Percentiles rank a stretch among this genome's conserved stretches.
phyloP scores from a whole-genome alignment of 1,139 yeast species.

The Taphrina wiesneri region DNA sequence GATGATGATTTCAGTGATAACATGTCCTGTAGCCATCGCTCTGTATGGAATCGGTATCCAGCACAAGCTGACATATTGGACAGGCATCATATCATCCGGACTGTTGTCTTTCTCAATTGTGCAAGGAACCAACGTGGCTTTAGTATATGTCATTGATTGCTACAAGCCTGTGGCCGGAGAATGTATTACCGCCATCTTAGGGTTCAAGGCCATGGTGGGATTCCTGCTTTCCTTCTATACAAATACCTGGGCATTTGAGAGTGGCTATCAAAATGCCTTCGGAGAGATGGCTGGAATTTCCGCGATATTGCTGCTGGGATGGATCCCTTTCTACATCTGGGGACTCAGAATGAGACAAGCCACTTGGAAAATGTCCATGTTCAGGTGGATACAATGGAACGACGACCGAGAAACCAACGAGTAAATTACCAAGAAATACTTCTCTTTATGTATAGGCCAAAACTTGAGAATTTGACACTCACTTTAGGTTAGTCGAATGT shows the following conservation, averaged over 20 bases:
- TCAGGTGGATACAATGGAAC: not conserved
- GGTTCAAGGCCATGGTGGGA: not conserved
- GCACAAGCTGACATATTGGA: not conserved
- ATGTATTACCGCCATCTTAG: not conserved
- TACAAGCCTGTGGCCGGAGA: not conserved
- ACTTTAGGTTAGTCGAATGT: too few relatives aligned
- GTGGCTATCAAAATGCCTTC: not conserved
- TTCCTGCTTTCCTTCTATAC: not conserved
- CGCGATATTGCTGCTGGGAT: not conserved
- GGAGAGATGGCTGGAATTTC: not conserved
- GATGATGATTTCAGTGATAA: not conserved
- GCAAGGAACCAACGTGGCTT: not conserved
- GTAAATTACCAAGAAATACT: not conserved
- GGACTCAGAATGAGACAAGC: not conserved
- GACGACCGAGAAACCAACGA: not conserved
- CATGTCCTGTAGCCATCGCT: not conserved
- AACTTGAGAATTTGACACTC: too few relatives aligned
- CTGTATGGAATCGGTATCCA: not conserved
- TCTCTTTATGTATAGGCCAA: too few relatives aligned
- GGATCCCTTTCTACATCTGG: constrained; percentile 5
- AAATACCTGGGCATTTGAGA: not conserved
- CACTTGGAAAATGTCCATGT: not conserved
- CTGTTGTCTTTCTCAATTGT: not conserved
- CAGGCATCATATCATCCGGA: not conserved
- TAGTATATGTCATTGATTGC: not conserved